Evolutionary conservation across 1,284 basidiomycete species (phyloP), one percentile per base, ranked within the genome.

Genomic region (Fomitiporia mediterranea): DNA sequence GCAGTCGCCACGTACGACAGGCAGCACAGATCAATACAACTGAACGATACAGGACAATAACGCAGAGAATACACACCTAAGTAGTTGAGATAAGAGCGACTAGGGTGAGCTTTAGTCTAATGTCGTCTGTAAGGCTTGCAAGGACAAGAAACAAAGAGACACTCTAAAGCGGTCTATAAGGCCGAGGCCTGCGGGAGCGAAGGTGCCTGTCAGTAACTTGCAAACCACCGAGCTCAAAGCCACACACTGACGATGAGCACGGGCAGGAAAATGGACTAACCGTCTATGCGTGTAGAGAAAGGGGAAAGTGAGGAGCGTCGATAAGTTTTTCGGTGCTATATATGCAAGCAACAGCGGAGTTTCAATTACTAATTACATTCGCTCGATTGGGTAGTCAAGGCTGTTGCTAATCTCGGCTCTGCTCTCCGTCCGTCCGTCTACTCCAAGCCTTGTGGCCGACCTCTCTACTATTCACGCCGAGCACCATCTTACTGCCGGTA

Each of bases 1-100:
- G 19, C 15, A 43, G 34, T 48, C 46, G 27, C 23, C 38, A 40
- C 44, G 25, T 43, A 43, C 42, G 27, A n/a, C 3, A 28, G 32
- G 27, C 27, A 9, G 39, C 34, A 13, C 39, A 6, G 15, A 40
- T 53, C 39, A 53, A 19, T 34, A 60, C 62, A 27, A 65, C 61
- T 56, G 9, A 56, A 15, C 15, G 44, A 28, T 15, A 13, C 27
- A 47, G 28, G 48, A 25, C 55, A 62, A 28, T 37, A 42, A 8
- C 4, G 19, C n/a, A 58, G 35, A 25, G 51, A 62, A 62, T 74
- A 53, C 51, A 57, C 62, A 46, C 56, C 72, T 82, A 80, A 82
- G 63, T 64, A 62, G n/a, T n/a, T n/a, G 67, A 66, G 64, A 67
- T 53, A 66, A 63, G 63, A 63, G 50, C 56, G 66, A 68, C 65